phyloP scores from a whole-genome alignment of 2,329 filamentous ascomycete species.

The Cordyceps tenuipes region DNA sequence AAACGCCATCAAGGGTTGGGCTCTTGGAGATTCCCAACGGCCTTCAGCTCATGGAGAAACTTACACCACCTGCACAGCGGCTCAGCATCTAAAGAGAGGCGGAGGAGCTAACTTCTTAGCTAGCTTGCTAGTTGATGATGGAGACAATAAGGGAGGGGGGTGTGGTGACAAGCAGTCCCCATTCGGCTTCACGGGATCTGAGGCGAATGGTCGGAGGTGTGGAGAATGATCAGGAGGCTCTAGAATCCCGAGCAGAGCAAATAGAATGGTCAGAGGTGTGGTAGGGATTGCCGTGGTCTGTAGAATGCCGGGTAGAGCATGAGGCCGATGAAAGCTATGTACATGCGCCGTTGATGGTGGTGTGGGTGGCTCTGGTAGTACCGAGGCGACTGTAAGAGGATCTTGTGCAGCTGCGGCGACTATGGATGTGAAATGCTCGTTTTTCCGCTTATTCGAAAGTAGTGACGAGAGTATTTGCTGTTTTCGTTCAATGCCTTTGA shows the following conservation, averaged over 20 bases:
- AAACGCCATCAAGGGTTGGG: background rate
- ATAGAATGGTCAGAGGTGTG: background rate
- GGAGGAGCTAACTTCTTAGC: background rate
- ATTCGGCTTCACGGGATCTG: background rate
- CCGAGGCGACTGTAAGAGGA: background rate
- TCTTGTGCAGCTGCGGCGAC: background rate
- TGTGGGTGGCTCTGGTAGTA: conserved; percentile 2
- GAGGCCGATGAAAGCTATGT: too few species aligned
- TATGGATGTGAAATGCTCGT: background rate
- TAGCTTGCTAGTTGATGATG: background rate
- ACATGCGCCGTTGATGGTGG: background rate
- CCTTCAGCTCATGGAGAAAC: background rate
- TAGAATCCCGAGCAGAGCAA: background rate
- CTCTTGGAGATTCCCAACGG: background rate
- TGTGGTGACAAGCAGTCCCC: background rate
- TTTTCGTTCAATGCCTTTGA: background rate
- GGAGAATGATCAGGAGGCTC: background rate
- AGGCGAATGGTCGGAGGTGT: background rate
- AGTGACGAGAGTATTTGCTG: background rate
- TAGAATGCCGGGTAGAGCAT: background rate
- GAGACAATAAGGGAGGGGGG: background rate
- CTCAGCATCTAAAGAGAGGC: background rate
- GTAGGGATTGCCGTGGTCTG: background rate
- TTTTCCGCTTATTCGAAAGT: background rate
- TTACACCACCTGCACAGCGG: background rate